These are phyloP conservation scores for Entophlyctis luteolus DNA, from an alignment of 192 early-diverging fungal species.

Conservation along the genomic window DNA sequence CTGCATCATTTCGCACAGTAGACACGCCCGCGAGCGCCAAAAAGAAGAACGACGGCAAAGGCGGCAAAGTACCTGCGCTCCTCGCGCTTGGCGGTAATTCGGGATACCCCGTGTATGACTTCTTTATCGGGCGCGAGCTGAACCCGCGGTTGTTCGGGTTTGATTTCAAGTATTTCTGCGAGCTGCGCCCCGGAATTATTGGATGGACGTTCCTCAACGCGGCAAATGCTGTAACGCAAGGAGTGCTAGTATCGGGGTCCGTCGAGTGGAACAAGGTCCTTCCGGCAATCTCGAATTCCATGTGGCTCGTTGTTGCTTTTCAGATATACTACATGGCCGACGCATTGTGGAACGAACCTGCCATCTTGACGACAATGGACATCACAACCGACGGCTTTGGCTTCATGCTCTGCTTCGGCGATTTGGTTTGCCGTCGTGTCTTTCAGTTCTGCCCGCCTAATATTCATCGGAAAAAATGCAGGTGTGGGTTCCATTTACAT, in stretches of 20 bases:
- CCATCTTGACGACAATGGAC: slow-evolving; percentile 95
- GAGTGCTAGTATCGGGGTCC: not conserved
- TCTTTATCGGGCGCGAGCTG: slow-evolving; percentile 93
- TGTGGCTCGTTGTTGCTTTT: slow-evolving; percentile 71
- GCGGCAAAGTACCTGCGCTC: slow-evolving; percentile 43
- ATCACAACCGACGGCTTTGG: slow-evolving; percentile 98
- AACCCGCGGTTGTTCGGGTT: slow-evolving; percentile 77
- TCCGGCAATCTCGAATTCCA: slow-evolving; percentile 60
- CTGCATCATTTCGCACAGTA: slow-evolving; percentile 64
- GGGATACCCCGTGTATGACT: slow-evolving; percentile 87
- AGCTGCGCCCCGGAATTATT: slow-evolving; percentile 89
- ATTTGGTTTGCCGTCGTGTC: slow-evolving; percentile 12
- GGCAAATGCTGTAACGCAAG: slow-evolving; percentile 72
- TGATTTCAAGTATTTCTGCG: slow-evolving; percentile 92
- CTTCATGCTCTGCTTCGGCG: slow-evolving; percentile 49
- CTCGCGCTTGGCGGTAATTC: slow-evolving; percentile 84
- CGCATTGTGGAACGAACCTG: slow-evolving; percentile 70
- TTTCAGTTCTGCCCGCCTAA: not conserved
- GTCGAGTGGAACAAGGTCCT: not conserved
- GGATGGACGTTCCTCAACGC: slow-evolving; percentile 83
- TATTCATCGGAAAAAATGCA: slow-evolving; percentile 63
- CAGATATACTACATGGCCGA: slow-evolving; percentile 86
- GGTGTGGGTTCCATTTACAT: slow-evolving; percentile 89
- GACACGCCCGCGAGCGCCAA: not conserved
- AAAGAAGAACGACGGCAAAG: not conserved